Conservation (phyloP, 129 eudicot species). For the Tanacetum coccineum region DNA sequence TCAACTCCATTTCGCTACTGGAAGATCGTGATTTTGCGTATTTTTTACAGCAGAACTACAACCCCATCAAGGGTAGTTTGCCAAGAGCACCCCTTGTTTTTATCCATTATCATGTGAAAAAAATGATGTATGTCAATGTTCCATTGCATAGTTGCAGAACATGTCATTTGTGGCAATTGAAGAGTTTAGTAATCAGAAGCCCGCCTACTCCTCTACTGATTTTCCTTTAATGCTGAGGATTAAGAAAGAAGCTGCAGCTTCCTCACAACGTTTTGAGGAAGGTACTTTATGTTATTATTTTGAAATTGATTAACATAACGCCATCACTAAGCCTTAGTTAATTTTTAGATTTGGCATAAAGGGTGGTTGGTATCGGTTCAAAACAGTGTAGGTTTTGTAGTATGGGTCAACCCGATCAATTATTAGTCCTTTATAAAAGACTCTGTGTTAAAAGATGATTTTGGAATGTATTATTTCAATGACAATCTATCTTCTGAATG, state of each 20-base stretch:
- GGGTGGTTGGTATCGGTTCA: neutral
- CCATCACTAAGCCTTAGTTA: slow-evolving; percentile 8
- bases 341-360: neutral
- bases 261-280: slow-evolving; percentile 82
- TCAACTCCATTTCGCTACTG: slow-evolving; percentile 62
- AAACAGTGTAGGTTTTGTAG: neutral
- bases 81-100: slow-evolving; percentile 5
- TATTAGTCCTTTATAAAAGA: neutral
- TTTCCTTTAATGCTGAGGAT: slow-evolving; percentile 71
- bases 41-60: slow-evolving; percentile 60
- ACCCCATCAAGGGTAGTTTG: slow-evolving; percentile 74
- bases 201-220: slow-evolving; percentile 72
- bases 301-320: neutral
- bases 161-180: slow-evolving; percentile 68
- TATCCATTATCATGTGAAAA: slow-evolving; percentile 5
- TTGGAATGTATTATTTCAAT: neutral
- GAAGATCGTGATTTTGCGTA: slow-evolving; percentile 94
- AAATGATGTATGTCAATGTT: neutral
- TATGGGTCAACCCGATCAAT: too few species aligned
- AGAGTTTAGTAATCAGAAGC: slow-evolving; percentile 63
- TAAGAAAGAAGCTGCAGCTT: slow-evolving; percentile 95
- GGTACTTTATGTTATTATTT: slow-evolving; percentile 41
- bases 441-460: neutral
- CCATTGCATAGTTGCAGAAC: slow-evolving; percentile 61
- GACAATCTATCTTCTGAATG: neutral